phyloP scores from a whole-genome alignment of 2,329 filamentous ascomycete species.

The Pleoardoris graminearum region DNA sequence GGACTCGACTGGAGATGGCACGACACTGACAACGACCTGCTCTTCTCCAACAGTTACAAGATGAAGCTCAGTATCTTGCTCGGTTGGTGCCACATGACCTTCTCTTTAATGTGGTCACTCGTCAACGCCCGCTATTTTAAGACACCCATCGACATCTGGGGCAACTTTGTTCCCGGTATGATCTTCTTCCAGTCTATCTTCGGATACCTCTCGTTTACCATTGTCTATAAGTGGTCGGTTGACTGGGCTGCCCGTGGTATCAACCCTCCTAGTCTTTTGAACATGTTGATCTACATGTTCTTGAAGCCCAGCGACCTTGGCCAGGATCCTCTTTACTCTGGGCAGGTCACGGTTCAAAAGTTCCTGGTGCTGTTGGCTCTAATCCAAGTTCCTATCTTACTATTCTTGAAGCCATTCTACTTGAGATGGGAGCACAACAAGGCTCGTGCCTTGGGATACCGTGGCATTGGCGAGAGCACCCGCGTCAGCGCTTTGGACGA shows the following conservation, averaged over 20 bases:
- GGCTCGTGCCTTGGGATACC: constrained; percentile 85
- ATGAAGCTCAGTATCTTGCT: constrained; percentile 99
- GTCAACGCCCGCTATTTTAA: constrained; percentile 96
- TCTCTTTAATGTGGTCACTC: constrained; percentile 89
- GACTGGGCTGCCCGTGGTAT: constrained; percentile 74
- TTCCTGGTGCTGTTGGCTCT: constrained; percentile 80
- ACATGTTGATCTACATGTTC: constrained; percentile 99
- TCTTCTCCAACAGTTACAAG: constrained; percentile 99
- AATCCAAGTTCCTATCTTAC: constrained; percentile 81
- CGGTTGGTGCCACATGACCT: constrained; percentile 98
- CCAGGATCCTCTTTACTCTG: constrained; percentile 71
- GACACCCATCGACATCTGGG: constrained; percentile 92
- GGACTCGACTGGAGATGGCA: constrained; percentile 97
- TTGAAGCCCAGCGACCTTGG: constrained; percentile 77
- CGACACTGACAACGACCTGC: constrained; percentile 87
- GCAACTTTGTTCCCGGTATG: constrained; percentile 97
- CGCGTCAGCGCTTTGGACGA: constrained; percentile 88
- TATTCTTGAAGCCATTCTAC: constrained; percentile 95
- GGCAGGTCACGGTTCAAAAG: constrained; percentile 76
- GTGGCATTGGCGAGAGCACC: constrained; percentile 86
- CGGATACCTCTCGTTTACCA: constrained; percentile 90
- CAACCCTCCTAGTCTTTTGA: constrained; percentile 83
- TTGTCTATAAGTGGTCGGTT: constrained; percentile 95
- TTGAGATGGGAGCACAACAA: constrained; percentile 92
- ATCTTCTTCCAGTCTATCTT: constrained; percentile 99